Conservation (phyloP, 2,329 filamentous ascomycete genomes). For the Fusarium tricinctum region DNA sequence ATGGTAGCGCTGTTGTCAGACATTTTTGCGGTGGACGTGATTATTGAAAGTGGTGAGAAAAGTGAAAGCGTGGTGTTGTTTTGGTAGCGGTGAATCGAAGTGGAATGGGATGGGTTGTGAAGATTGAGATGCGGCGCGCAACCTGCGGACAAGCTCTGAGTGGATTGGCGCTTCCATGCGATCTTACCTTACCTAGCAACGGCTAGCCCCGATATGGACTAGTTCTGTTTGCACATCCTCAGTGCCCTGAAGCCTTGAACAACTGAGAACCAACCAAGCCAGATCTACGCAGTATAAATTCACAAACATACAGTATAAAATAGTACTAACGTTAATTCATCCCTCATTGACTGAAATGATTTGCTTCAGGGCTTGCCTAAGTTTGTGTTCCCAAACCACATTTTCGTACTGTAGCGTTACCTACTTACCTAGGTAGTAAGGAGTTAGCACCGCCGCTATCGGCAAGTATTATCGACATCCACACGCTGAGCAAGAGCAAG, state of each 20-base stretch:
- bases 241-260: neutral
- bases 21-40: slow-evolving; percentile 55
- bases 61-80: slow-evolving; percentile 16
- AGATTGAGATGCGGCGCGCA: slow-evolving; percentile 44
- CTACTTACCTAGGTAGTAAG: too few relatives aligned
- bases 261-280: neutral
- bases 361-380: too few relatives aligned
- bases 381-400: too few relatives aligned
- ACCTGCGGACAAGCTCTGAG: slow-evolving; percentile 49
- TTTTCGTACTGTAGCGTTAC: too few relatives aligned
- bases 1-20: slow-evolving; percentile 65
- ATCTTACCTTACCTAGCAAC: slow-evolving; percentile 53
- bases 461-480: too few relatives aligned
- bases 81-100: slow-evolving; percentile 30
- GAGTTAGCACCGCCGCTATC: too few relatives aligned
- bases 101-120: slow-evolving; percentile 33
- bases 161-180: slow-evolving; percentile 28
- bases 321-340: too few relatives aligned
- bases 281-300: neutral
- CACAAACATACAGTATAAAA: too few relatives aligned
- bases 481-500: too few relatives aligned
- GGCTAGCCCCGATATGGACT: slow-evolving; percentile 48
- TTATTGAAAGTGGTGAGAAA: slow-evolving; percentile 5
- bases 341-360: too few relatives aligned
- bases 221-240: slow-evolving; percentile 5